These are phyloP conservation scores for Cydonia oblonga DNA, from an alignment of 331 rosid species.

Conservation along the genomic window DNA sequence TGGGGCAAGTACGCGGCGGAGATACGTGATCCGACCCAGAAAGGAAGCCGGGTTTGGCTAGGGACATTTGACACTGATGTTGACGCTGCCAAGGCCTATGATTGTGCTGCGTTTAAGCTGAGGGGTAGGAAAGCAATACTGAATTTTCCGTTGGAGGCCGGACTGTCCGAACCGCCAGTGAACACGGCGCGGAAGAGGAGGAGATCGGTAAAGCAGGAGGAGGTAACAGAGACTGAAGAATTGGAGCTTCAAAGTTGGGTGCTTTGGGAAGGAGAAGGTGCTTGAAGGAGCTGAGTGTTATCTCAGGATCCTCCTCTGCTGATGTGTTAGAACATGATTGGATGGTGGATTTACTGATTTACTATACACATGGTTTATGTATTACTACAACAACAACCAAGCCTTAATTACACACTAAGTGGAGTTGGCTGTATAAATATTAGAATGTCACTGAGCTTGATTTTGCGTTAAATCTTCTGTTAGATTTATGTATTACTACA, in stretches of 20 bases:
- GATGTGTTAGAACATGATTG: not conserved
- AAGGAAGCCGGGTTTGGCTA: slow-evolving; percentile 62
- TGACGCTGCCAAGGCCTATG: slow-evolving; percentile 74
- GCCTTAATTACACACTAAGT: too few species aligned
- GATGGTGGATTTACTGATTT: not conserved
- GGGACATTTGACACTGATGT: slow-evolving; percentile 58
- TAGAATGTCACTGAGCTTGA: too few species aligned
- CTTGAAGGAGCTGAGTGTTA: not conserved
- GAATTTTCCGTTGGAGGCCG: slow-evolving; percentile 67
- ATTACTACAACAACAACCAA: not conserved
- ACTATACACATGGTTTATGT: not conserved
- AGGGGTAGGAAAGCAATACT: slow-evolving; percentile 64
- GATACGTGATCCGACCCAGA: slow-evolving; percentile 52
- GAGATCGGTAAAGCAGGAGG: slow-evolving; percentile 6
- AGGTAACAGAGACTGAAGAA: not conserved
- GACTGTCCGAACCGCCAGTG: slow-evolving; percentile 19
- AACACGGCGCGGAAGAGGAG: slow-evolving; percentile 36
- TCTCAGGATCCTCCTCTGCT: not conserved
- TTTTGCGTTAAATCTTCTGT: too few species aligned
- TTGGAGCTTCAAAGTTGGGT: slow-evolving; percentile 11
- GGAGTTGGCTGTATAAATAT: too few species aligned
- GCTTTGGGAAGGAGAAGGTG: not conserved
- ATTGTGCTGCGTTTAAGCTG: slow-evolving; percentile 62
- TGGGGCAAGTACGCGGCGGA: slow-evolving; percentile 84
- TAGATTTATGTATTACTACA: not conserved